A percentile compares a stretch with the other conserved stretches of the same genome.
phyloP scores from a whole-genome alignment of 176 grass and related monocot species.

The Bromus sterilis region DNA sequence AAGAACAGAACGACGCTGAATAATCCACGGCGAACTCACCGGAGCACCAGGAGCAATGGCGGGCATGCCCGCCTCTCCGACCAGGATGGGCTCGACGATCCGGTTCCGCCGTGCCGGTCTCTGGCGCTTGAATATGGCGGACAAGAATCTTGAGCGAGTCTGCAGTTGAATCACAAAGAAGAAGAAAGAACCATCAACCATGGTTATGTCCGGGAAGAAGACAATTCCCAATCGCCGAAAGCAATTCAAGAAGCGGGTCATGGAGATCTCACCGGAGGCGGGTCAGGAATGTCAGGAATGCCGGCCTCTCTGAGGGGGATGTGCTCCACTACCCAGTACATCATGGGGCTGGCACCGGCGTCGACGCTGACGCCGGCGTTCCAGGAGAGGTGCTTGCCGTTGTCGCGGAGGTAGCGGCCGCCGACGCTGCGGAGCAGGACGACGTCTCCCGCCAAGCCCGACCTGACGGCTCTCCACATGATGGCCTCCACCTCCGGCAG shows the following conservation, averaged over 20 bases:
- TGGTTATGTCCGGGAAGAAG: neutral
- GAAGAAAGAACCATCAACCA: too few species aligned
- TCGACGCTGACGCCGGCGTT: neutral
- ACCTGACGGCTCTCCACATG: neutral
- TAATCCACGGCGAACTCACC: too few species aligned
- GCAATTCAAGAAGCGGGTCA: neutral
- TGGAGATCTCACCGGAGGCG: neutral
- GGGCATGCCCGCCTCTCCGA: too few species aligned
- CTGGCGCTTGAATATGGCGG: too few species aligned
- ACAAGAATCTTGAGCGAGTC: too few species aligned
- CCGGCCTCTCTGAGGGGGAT: neutral
- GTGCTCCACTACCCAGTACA: neutral
- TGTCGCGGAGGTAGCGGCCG: neutral
- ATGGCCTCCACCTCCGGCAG: neutral
- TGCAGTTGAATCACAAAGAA: neutral
- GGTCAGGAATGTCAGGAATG: neutral
- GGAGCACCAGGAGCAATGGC: too few species aligned
- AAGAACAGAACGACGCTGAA: neutral
- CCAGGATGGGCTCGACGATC: too few species aligned
- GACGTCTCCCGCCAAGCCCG: neutral
- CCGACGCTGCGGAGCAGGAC: neutral
- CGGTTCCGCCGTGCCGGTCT: too few species aligned
- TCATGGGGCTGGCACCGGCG: neutral
- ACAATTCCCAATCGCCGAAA: neutral
- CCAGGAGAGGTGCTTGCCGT: neutral